These are phyloP conservation scores for Rhizopus arrhizus DNA, from an alignment of 371 early-diverging fungal genomes.

Conservation along the genomic window DNA sequence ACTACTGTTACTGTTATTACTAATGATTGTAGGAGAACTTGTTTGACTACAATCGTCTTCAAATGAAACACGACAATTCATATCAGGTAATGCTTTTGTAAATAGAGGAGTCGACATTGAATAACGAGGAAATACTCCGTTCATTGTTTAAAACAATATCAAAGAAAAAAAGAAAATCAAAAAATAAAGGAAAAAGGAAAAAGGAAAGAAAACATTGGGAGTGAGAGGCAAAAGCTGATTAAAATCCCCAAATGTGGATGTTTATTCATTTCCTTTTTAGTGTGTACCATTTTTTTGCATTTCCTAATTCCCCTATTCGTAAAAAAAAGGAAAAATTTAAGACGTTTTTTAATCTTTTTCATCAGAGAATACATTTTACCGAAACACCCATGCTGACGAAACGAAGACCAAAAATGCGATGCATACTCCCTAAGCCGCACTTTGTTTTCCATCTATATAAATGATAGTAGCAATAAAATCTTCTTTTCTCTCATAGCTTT, in stretches of 20 bases:
- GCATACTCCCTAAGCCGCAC: no score
- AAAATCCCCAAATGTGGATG: constrained; percentile 4
- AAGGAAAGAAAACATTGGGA: background rate
- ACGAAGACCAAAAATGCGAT: no score
- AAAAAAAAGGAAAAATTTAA: background rate
- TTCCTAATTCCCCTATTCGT: background rate
- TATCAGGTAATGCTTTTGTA: background rate
- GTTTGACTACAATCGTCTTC: background rate
- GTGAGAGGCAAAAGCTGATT: background rate
- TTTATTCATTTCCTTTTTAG: constrained; percentile 5
- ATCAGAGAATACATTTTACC: no score
- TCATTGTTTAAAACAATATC: background rate
- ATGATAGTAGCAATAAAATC: no score
- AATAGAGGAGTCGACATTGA: constrained; percentile 10
- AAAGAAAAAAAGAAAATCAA: background rate
- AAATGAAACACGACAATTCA: constrained; percentile 1
- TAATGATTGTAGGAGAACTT: background rate
- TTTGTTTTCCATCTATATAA: no score
- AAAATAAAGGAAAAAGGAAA: background rate
- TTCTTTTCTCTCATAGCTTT: no score
- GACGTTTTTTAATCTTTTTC: no score
- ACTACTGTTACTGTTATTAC: background rate
- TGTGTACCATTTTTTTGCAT: background rate
- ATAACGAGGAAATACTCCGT: background rate
- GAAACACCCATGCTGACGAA: no score